Base-by-base conservation (phyloP, 768 basidiomycete genomes). In the Naganishia friedmannii region DNA sequence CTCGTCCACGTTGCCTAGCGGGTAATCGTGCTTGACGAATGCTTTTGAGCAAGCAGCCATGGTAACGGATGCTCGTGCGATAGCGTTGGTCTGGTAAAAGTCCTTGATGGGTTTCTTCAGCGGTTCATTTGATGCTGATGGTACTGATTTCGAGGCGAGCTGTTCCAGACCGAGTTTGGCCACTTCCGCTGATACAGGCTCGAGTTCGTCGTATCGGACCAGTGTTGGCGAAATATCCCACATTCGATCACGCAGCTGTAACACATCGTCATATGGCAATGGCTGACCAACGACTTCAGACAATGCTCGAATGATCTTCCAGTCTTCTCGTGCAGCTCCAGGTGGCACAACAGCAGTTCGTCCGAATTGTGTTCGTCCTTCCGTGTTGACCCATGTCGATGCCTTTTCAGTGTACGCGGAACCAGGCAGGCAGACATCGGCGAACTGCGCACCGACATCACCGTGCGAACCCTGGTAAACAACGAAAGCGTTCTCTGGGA, bases 401-500 rank as follows among this genome's bases (percentile, higher is more conserved):
- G 86, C 84, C 76, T 90, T 90, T 83, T 98, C 96, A 2, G 95
- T 98, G 83, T 96, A 97, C 2, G 96, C 96, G 19, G 89, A 86
- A 9, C 86, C 92, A 19, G 96, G 96, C 21, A 98, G 83, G 80
- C 91, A 92, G 70, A 98, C 93, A 78, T 99, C 96, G n/a, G 96
- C 96, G 28, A 93, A 88, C 76, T 93, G 91, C 2, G 96, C 96
- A 42, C 96, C 95, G 67, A 92, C 84, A 80, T 99, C 96, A 75
- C 96, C 96, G 78, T 99, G 96, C 81, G 97, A 94, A 42, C 96
- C 96, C 77, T 98, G 96, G 81, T 99, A 99, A 17, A 99, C 95
- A 55, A 98, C 94, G 77, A 98, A 98, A 3, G 95, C 93, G 75
- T 92, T 87, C 68, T 86, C 84, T 34, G 96, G 94, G 70, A 99